Conservation (phyloP, 192 early-diverging fungal genomes). For the Coemansia pectinata region DNA sequence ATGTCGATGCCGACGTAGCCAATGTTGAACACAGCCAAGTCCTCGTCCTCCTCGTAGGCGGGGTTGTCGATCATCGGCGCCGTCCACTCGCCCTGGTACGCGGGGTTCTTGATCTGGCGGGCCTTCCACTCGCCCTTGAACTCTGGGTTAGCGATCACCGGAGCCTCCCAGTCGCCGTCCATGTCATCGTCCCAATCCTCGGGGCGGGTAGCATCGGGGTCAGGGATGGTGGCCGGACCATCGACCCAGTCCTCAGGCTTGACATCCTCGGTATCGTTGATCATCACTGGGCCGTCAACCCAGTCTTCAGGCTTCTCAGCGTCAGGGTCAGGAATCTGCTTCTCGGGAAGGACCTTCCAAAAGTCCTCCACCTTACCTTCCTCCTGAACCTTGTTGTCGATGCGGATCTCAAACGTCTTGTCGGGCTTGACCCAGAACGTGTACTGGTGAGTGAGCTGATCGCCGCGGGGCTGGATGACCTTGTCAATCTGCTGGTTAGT, state of each 20-base stretch:
- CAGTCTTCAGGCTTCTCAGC: slow-evolving; percentile 91
- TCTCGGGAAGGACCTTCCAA: slow-evolving; percentile 76
- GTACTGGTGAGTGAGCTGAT: slow-evolving; percentile 86
- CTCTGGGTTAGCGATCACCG: slow-evolving; percentile 83
- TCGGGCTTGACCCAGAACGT: slow-evolving; percentile 80
- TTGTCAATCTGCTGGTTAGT: slow-evolving; percentile 83
- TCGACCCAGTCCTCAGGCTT: slow-evolving; percentile 78
- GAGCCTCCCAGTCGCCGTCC: slow-evolving; percentile 96
- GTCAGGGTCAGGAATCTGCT: slow-evolving; percentile 77
- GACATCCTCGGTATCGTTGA: slow-evolving; percentile 70
- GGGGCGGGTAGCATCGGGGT: slow-evolving; percentile 81
- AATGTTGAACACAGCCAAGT: slow-evolving; percentile 83
- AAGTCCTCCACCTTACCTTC: slow-evolving; percentile 78
- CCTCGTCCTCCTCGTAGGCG: slow-evolving; percentile 84
- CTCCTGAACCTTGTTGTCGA: slow-evolving; percentile 78
- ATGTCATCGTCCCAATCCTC: slow-evolving; percentile 95
- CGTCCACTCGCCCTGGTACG: slow-evolving; percentile 93
- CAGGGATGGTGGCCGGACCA: slow-evolving; percentile 76
- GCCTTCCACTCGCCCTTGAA: slow-evolving; percentile 84
- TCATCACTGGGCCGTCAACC: slow-evolving; percentile 69
- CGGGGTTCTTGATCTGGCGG: slow-evolving; percentile 84
- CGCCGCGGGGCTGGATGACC: slow-evolving; percentile 67
- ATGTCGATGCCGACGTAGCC: slow-evolving; percentile 89
- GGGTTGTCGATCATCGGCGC: slow-evolving; percentile 90
- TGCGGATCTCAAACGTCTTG: slow-evolving; percentile 73